Conservation (phyloP, 2,329 filamentous ascomycete species). For the Calonectria naviculata region DNA sequence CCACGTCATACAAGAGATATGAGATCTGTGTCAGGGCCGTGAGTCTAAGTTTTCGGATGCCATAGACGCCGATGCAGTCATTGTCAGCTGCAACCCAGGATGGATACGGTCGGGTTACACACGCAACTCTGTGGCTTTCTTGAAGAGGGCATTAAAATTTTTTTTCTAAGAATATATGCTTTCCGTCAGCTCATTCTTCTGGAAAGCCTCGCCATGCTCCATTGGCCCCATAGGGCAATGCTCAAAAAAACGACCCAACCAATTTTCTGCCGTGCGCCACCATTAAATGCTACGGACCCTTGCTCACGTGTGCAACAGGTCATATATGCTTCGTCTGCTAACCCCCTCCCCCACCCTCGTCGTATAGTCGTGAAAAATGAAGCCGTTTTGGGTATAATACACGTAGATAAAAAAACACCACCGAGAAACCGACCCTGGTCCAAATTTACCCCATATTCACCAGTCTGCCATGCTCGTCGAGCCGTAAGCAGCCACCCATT, state of each 20-base stretch:
- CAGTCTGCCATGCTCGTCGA: not conserved
- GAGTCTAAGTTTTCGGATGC: not conserved
- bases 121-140: not conserved
- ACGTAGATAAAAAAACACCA: conserved; percentile 9
- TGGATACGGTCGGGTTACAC: not conserved
- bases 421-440: conserved; percentile 10
- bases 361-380: conserved; percentile 25
- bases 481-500: conserved; percentile 23
- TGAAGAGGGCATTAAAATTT: not conserved
- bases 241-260: not conserved
- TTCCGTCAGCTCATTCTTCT: conserved; percentile 10
- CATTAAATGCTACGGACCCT: not conserved
- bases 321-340: not conserved
- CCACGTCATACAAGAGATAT: not conserved
- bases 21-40: not conserved
- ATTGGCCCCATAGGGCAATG: not conserved
- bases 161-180: conserved; percentile 4
- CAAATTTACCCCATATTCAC: conserved; percentile 11
- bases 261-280: conserved; percentile 9
- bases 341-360: conserved; percentile 3
- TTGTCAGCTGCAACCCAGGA: conserved; percentile 2
- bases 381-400: conserved; percentile 27
- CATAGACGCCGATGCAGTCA: conserved; percentile 9
- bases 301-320: conserved; percentile 7
- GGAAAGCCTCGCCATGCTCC: not conserved